Evolutionary conservation across 2,329 filamentous ascomycete genomes (phyloP), one percentile per base, ranked within the genome.

Genomic region (Neonectria sp.): DNA sequence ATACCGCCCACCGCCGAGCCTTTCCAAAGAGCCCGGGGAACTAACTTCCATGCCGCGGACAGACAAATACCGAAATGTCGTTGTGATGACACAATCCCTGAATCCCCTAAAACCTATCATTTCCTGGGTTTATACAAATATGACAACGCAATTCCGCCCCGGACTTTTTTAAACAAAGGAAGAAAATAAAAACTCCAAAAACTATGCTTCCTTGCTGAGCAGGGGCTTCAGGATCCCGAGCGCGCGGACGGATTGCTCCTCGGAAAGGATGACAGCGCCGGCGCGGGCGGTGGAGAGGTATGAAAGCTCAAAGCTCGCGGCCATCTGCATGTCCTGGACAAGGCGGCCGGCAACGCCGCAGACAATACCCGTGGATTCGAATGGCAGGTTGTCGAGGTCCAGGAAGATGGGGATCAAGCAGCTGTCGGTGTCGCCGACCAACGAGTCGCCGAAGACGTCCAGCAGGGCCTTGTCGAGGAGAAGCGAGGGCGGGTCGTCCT

Each of bases 331-430:
- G 52, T 93, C 93, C 56, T 93, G 90, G 1, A 95, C 92, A 31
- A 98, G 85, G 61, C 91, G 88, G 29, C 95, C 94, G 0, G 95
- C 95, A 2, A 99, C 94, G 31, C 96, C 95, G 73, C 95, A 98
- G 4, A 99, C 94, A 65, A 99, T 98, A 25, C 95, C 95, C 0
- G 95, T 97, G 8, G 94, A 95, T 79, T 97, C 94, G 48, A 95
- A 87, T 0, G 95, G 93, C 46, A 98, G 84, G 48, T 90, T 90
- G 24, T 89, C 90, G 29, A 99, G 86, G 75, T 98, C 94, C 4
- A 99, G 87, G 65, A 95, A 95, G 73, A 99, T 96, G 1, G 96
- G 95, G 2, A 97, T 90, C 37, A 95, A 86, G 65, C 89, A 90
- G 71, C 91, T 91, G 60, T 90, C 90, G 53, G 89, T 93, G 68